Evolutionary conservation across 768 basidiomycete genomes (phyloP).

Genomic region (Cubamyces sp.): DNA sequence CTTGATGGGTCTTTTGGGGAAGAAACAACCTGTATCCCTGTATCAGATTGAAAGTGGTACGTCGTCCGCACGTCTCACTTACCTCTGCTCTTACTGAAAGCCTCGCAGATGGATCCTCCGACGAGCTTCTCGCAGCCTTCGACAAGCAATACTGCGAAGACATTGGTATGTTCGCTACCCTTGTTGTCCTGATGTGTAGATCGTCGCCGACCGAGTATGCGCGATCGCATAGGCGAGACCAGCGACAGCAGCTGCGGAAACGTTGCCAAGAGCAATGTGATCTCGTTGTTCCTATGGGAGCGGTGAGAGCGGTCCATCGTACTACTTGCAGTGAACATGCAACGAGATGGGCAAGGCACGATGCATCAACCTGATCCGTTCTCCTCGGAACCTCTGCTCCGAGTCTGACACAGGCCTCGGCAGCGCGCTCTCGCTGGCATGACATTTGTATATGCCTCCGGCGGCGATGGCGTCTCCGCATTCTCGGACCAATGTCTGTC

Average conservation of each 20-base stretch:
- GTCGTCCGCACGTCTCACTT: too few relatives aligned
- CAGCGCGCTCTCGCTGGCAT: not conserved
- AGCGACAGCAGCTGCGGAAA: not conserved
- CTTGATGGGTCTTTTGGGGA: conserved; percentile 49
- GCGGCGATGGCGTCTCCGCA: not conserved
- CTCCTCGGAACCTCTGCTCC: not conserved
- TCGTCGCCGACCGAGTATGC: not conserved
- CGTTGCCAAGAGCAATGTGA: not conserved
- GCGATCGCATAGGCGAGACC: not conserved
- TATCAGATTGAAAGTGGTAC: conserved; percentile 24
- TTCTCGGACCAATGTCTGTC: not conserved
- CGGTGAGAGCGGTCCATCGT: not conserved
- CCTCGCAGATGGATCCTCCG: not conserved
- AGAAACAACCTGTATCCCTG: conserved; percentile 18
- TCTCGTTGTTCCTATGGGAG: not conserved
- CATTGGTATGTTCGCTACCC: not conserved
- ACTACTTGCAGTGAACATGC: not conserved
- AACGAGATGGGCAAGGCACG: not conserved
- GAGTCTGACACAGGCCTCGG: not conserved
- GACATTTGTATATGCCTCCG: not conserved
- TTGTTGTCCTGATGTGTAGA: not conserved
- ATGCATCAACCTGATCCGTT: not conserved
- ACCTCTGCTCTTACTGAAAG: too few relatives aligned
- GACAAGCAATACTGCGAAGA: not conserved
- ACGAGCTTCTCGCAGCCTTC: not conserved